These are phyloP conservation scores for Xylaria scruposa DNA, from an alignment of 495 filamentous ascomycete species.

Conservation along the genomic window DNA sequence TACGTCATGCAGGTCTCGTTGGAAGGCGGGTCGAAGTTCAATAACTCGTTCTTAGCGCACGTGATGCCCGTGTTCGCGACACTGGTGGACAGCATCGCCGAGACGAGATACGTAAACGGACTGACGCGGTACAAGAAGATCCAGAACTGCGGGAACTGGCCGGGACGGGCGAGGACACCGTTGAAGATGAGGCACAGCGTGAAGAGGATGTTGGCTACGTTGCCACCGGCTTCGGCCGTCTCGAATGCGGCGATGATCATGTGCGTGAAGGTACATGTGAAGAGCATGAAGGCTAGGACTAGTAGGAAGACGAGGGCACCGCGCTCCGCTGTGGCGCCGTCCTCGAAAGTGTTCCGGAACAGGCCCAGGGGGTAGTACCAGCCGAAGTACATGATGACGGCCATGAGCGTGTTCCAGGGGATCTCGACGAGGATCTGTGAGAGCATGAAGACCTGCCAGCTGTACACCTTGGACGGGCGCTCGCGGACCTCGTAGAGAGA, in stretches of 20 bases:
- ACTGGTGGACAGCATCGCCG: constrained; percentile 65
- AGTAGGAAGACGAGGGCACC: constrained; percentile 72
- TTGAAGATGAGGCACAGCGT: constrained; percentile 74
- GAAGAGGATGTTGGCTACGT: constrained; percentile 71
- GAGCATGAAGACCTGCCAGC: constrained; percentile 83
- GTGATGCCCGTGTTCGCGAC: constrained; percentile 63
- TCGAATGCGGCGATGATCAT: constrained; percentile 73
- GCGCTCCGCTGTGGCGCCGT: constrained; percentile 62
- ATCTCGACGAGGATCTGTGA: constrained; percentile 78
- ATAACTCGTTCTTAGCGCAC: constrained; percentile 68
- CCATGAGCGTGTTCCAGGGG: constrained; percentile 75
- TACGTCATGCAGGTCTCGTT: constrained; percentile 66
- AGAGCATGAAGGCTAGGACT: constrained; percentile 69
- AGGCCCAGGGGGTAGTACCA: constrained; percentile 88
- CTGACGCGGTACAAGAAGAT: constrained; percentile 85
- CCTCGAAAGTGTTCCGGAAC: constrained; percentile 68
- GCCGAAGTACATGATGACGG: constrained; percentile 70
- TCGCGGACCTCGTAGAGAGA: constrained; percentile 85
- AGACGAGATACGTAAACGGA: constrained; percentile 75
- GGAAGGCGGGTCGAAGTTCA: constrained; percentile 59
- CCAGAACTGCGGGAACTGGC: constrained; percentile 74
- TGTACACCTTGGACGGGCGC: constrained; percentile 81
- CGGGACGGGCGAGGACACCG: constrained; percentile 72
- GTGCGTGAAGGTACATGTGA: constrained; percentile 73
- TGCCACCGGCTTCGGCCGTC: constrained; percentile 68